Evolutionary conservation across 768 basidiomycete genomes (phyloP), one percentile per base, ranked within the genome.

Genomic region (Boletus rufocinnamomeus): DNA sequence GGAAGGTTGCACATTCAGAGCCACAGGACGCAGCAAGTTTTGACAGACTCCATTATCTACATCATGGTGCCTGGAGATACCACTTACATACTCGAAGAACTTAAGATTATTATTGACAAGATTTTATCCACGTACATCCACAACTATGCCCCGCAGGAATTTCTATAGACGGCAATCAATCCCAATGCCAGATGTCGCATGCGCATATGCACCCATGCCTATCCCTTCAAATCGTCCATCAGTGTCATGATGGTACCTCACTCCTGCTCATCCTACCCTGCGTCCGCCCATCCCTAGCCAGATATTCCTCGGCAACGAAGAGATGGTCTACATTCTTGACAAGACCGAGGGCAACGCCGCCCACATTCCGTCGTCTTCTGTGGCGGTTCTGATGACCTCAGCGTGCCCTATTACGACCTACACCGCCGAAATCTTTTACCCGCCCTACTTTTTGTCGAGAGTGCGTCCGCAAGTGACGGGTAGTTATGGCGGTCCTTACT

Each of bases 241-340:
- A 77, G 76, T 54, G 81, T 75, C 4, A 82, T 82, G 81, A 82
- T 82, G 81, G 82, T 81, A 13, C 61, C 75, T 66, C 56, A 34
- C 27, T 0, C 13, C 23, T 4, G 3, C 14, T 7, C 21, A 25
- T 19, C 10, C 30, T 11, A 13, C 4, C 46, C 28, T 1, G 8
- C 21, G 17, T 1, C 11, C 13, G 11, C 2, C 45, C 53, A 60
- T 25, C 16, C 25, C 60, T 0, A 6, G 0, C 14, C n/a, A 89
- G 89, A 85, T 89, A 82, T 92, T 93, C 70, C 74, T 93, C 47
- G 91, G 89, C 7, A 90, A 86, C 65, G 76, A 82, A 32, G 78
- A 91, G 64, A 89, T 86, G 72, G 88, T 95, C 34, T 95, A 94
- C 75, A 88, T 95, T 19, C 78, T 95, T 38, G 93, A 96, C 81